phyloP scores from a whole-genome alignment of 1,139 yeast genomes.

The Ogataea hybrid region DNA sequence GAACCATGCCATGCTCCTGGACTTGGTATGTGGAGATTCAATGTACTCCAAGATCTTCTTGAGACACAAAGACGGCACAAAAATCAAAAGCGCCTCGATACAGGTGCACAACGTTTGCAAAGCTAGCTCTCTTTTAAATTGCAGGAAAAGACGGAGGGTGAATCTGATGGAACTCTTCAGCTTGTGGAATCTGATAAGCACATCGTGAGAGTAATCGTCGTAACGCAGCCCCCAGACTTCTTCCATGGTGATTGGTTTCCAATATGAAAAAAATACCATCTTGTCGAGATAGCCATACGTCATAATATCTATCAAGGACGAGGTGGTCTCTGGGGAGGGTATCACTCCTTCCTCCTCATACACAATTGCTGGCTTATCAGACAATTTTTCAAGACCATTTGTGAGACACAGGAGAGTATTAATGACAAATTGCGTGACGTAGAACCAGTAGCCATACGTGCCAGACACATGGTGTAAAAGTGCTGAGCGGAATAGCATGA shows the following conservation, averaged over 20 bases:
- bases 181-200: constrained; percentile 59
- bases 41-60: constrained; percentile 81
- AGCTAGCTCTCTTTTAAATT: constrained; percentile 24
- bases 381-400: constrained; percentile 62
- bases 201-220: constrained; percentile 76
- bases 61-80: constrained; percentile 77
- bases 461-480: constrained; percentile 43
- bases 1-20: constrained; percentile 84
- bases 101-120: constrained; percentile 53
- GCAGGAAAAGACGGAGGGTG: constrained; percentile 56
- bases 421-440: constrained; percentile 46
- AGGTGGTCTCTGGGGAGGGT: constrained; percentile 76
- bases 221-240: constrained; percentile 86
- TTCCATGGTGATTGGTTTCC: constrained; percentile 47
- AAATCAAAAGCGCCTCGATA: constrained; percentile 58
- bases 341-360: constrained; percentile 40
- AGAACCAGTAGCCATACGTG: constrained; percentile 37
- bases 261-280: constrained; percentile 67
- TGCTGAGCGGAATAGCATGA: constrained; percentile 65
- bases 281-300: constrained; percentile 77
- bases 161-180: constrained; percentile 46
- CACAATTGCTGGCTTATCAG: constrained; percentile 55
- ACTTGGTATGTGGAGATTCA: constrained; percentile 62
- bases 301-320: constrained; percentile 59
- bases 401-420: constrained; percentile 45